These are phyloP conservation scores for Hippophae tibetana DNA, from an alignment of 306 rosid species.

Conservation along the genomic window DNA sequence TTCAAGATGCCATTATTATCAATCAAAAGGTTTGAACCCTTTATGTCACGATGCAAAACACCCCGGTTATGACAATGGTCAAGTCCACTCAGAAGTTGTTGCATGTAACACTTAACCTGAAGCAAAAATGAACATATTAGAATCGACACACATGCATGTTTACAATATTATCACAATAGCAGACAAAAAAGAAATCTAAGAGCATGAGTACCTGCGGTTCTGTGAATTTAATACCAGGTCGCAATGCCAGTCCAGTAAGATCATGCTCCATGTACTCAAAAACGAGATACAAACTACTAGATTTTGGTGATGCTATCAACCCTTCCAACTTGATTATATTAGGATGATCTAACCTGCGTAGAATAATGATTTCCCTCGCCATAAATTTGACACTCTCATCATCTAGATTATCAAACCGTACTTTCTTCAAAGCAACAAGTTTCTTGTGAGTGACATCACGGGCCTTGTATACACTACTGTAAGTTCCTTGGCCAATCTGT, in stretches of 20 bases:
- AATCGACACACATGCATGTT: too few relatives aligned
- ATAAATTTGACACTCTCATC: conserved; percentile 84
- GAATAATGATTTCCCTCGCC: conserved; percentile 88
- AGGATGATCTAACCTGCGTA: conserved; percentile 87
- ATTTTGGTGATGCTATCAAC: conserved; percentile 60
- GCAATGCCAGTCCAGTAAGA: conserved; percentile 80
- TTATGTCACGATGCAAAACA: conserved; percentile 92
- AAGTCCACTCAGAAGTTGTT: conserved; percentile 84
- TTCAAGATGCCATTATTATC: conserved; percentile 70
- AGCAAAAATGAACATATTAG: conserved; percentile 1
- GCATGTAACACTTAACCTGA: conserved; percentile 85
- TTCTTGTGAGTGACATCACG: conserved; percentile 52
- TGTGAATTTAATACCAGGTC: conserved; percentile 55
- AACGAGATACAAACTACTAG: conserved; percentile 83
- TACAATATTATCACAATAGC: too few relatives aligned
- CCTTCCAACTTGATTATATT: conserved; percentile 84
- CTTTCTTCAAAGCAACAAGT: conserved; percentile 80
- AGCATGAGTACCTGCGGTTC: conserved; percentile 64
- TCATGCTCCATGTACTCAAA: conserved; percentile 96
- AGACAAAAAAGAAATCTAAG: too few relatives aligned
- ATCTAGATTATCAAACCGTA: conserved; percentile 83
- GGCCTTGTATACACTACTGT: conserved; percentile 87
- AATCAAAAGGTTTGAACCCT: conserved; percentile 90
- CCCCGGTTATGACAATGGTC: conserved; percentile 83
- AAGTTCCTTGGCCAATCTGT: conserved; percentile 98